A percentile compares a stretch with the other conserved stretches of the same genome.
These are phyloP conservation scores for Thymus quinquecostatus DNA, from an alignment of 257 asterid species.

Conservation along the genomic window DNA sequence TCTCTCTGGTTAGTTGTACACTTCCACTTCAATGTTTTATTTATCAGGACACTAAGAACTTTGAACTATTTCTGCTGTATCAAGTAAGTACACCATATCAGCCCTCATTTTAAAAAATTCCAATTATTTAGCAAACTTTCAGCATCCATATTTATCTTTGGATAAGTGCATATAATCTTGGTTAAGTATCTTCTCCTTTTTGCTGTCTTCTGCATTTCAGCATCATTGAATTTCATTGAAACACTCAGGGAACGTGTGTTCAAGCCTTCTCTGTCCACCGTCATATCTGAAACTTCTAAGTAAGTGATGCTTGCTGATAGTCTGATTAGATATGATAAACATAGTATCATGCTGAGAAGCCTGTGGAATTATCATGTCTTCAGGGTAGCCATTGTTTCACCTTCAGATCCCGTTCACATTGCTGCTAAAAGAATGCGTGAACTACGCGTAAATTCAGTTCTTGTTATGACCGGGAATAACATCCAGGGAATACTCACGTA, in stretches of 20 bases:
- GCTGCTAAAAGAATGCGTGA: conserved; percentile 97
- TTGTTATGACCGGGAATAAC: conserved; percentile 64
- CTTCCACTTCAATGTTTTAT: conserved; percentile 34
- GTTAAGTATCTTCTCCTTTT: conserved; percentile 6
- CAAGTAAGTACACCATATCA: no score
- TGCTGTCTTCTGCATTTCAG: conserved; percentile 50
- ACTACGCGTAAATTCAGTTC: conserved; percentile 75
- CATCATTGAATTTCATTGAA: conserved; percentile 83
- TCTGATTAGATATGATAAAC: conserved; percentile 16
- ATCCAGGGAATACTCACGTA: conserved; percentile 96
- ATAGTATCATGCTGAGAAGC: conserved; percentile 30
- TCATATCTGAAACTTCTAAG: conserved; percentile 78
- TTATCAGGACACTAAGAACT: not conserved
- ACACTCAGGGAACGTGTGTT: conserved; percentile 90
- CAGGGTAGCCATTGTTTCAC: conserved; percentile 77
- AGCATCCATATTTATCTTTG: conserved; percentile 8
- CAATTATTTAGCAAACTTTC: not conserved
- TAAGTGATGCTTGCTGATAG: conserved; percentile 32
- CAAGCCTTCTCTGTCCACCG: conserved; percentile 86
- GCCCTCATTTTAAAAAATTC: no score
- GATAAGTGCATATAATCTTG: conserved; percentile 22
- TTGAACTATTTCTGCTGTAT: not conserved
- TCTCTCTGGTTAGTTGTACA: conserved; percentile 65
- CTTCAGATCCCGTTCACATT: conserved; percentile 80
- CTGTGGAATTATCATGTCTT: conserved; percentile 30